Evolutionary conservation across 2,329 filamentous ascomycete species (phyloP), one percentile per base, ranked within the genome.

Genomic region (Chaetomiaceae sp.): DNA sequence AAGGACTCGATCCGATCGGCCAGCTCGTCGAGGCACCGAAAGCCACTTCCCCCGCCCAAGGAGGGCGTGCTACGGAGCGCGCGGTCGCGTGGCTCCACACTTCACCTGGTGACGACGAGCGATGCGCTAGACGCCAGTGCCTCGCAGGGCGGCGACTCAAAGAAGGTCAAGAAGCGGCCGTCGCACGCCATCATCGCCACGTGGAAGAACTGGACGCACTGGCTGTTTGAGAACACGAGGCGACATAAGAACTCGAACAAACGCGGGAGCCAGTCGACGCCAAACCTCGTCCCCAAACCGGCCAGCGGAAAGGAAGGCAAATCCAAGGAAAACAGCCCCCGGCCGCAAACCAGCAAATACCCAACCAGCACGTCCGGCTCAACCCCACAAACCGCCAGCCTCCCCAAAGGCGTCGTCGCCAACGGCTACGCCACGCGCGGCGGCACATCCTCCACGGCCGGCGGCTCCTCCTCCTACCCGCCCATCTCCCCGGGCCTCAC

Each of bases 41-140:
- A 79, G 33, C 82, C 91, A 5, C 75, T 88, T 35, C 88, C 87
- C 9, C 92, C 92, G 37, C 90, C 92, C 2, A 96, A 96, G 66
- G 91, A 96, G 65, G 81, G 82, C 13, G 70, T 82, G 10, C 67
- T 85, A 50, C 75, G 82, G 58, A 83, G 82, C 56, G 82, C 87
- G 53, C 77, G 86, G 60, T 87, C 87, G 58, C 78, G 89, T 54
- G 87, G 88, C 38, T 96, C 90, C 59, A 93, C 89, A 56, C 77
- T 96, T 27, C 89, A 96, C 64, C 80, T 95, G 4, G 89, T 95
- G 34, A 86, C 87, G 9, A 83, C 81, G 0, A 74, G 75, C 6
- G 78, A 81, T 16, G 73, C 72, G 1, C 57, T 81, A 14, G 68
- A 67, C 17, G 57, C 66, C n/a, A 66, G 58, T 23, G 60, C 55